Conservation (phyloP, 2,329 filamentous ascomycete species). For the Ampelomyces quisqualis region DNA sequence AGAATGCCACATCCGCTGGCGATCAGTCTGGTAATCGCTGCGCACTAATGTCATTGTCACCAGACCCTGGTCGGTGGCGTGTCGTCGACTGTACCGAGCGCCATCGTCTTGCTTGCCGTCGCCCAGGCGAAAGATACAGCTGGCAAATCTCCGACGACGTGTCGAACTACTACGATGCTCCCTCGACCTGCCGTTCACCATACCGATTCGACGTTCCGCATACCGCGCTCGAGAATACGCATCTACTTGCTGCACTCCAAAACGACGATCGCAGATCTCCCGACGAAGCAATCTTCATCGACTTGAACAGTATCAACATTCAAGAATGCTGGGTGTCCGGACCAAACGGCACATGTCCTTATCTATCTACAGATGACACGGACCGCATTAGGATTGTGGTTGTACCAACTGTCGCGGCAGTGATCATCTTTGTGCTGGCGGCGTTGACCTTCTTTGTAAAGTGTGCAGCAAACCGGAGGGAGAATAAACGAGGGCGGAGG, state of each 20-base stretch:
- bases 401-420: constrained; percentile 62
- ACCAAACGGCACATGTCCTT: constrained; percentile 60
- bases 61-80: constrained; percentile 58
- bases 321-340: constrained; percentile 62
- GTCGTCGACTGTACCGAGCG: constrained; percentile 56
- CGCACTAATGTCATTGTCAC: constrained; percentile 53
- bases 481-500: constrained; percentile 53
- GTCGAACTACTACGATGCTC: constrained; percentile 48
- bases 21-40: constrained; percentile 51
- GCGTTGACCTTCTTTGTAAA: constrained; percentile 64
- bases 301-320: constrained; percentile 61
- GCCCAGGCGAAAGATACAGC: constrained; percentile 54
- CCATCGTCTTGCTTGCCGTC: constrained; percentile 59
- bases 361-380: constrained; percentile 48
- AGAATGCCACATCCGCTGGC: constrained; percentile 44
- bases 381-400: constrained; percentile 54
- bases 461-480: constrained; percentile 61
- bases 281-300: constrained; percentile 52
- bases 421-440: constrained; percentile 63
- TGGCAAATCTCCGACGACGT: constrained; percentile 55
- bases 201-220: constrained; percentile 59
- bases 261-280: constrained; percentile 5
- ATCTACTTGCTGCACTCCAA: constrained; percentile 48
- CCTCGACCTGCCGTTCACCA: constrained; percentile 51
- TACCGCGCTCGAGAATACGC: constrained; percentile 64